Percentiles rank a stretch among this genome's conserved stretches.
Evolutionary conservation across 768 basidiomycete genomes (phyloP).

Genomic region (Rhodotorula babjevae): DNA sequence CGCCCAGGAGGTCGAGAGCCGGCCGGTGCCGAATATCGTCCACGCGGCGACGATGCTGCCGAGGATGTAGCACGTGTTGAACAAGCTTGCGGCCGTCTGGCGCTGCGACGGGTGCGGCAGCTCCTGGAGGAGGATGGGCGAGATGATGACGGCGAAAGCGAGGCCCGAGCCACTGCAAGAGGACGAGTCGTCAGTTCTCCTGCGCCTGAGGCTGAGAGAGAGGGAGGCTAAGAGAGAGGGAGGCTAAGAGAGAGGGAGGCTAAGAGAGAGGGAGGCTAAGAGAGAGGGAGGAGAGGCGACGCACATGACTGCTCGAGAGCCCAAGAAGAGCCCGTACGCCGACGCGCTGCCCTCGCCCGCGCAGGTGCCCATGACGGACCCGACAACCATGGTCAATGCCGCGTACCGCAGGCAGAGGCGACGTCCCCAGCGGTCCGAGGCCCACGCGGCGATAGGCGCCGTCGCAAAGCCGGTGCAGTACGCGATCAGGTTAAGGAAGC

Average conservation of each 20-base stretch:
- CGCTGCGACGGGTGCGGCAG: slow-evolving; percentile 32
- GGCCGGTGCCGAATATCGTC: slow-evolving; percentile 13
- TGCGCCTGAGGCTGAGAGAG: too few species aligned
- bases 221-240: too few species aligned
- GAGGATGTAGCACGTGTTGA: slow-evolving; percentile 13
- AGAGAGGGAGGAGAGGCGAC: slow-evolving; percentile 6
- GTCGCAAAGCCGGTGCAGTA: slow-evolving; percentile 19
- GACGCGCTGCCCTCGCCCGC: slow-evolving; percentile 2
- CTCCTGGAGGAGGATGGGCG: slow-evolving; percentile 31
- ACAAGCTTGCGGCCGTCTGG: slow-evolving; percentile 13
- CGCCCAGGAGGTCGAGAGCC: slow-evolving; percentile 10
- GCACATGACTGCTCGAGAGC: slow-evolving; percentile 17
- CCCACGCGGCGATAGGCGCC: slow-evolving; percentile 16
- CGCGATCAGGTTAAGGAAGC: slow-evolving; percentile 36
- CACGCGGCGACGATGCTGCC: slow-evolving; percentile 29
- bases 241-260: too few species aligned
- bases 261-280: too few species aligned
- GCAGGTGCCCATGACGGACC: slow-evolving; percentile 9
- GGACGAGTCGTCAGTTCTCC: too few species aligned
- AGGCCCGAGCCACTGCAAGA: not conserved
- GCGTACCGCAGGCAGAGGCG: slow-evolving; percentile 24
- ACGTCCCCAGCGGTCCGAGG: slow-evolving; percentile 23
- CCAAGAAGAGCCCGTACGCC: slow-evolving; percentile 20
- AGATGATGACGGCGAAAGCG: slow-evolving; percentile 20
- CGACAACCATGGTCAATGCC: slow-evolving; percentile 23